Base-by-base conservation (phyloP, 1,284 basidiomycete species). In the Fomitopsis pinicola region DNA sequence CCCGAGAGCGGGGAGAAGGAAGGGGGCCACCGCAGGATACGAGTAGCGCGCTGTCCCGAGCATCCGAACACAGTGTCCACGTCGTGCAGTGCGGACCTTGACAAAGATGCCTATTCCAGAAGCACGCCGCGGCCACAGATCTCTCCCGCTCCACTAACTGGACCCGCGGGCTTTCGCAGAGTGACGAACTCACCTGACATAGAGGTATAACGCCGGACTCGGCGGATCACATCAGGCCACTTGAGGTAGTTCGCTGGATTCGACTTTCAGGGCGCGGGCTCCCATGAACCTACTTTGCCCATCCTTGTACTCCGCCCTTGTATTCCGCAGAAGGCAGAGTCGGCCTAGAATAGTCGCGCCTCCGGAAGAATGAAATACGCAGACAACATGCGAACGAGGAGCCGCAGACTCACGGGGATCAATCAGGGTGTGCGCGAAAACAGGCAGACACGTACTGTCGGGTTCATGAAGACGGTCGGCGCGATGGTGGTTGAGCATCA, bases 241-340 rank as follows among this genome's bases (percentile, higher is more conserved):
- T 15, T 38, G 35, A 33, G 52, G 35, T 15, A 26, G n/a, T 36
- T 26, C 38, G 35, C 52, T 54, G 33, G 35, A 40, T 36, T 17
- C n/a, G 36, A 22, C 33, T 40, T 6, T 54, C 52, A 40, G 36
- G 28, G 35, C 28, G 35, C 17, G 19, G 12, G 52, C 35, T 54
- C 52, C 15, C 35, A 54, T 54, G 33, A 38, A 19, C 52, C 36
- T 36, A 54, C 19, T 50, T 50, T 15, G 28, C 35, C 52, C 36
- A 35, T 30, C 50, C 52, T 54, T 54, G 52, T 54, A 54, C 22
- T 54, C n/a, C 12, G 33, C n/a, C 52, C 52, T 54, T 54, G 52
- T 54, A 54, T 36, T 54, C 52, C 36, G 22, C 17, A 38, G 33
- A 22, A 54, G 52, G 52, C 10, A 54, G 26, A 38, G 35, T n/a